phyloP scores from a whole-genome alignment of 495 filamentous ascomycete genomes.

The Neurospora sp. region DNA sequence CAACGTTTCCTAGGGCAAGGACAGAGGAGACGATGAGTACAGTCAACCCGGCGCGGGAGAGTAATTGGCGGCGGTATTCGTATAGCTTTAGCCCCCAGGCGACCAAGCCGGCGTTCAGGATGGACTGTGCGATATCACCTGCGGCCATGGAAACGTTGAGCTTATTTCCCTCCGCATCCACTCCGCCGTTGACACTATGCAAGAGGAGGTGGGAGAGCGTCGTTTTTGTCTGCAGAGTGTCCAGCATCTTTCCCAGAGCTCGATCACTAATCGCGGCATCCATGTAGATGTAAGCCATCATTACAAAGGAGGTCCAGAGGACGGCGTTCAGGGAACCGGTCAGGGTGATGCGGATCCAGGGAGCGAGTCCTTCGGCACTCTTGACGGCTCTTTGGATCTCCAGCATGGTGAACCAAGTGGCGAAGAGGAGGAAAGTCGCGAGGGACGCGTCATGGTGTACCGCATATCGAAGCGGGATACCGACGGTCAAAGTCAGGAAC shows the following conservation, averaged over 20 bases:
- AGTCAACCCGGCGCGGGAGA: constrained; percentile 27
- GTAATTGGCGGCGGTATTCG: constrained; percentile 30
- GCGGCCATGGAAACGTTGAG: constrained; percentile 20
- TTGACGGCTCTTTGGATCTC: constrained; percentile 28
- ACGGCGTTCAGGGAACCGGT: constrained; percentile 32
- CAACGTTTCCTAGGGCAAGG: constrained; percentile 24
- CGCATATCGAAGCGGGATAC: constrained; percentile 19
- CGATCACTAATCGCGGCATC: constrained; percentile 19
- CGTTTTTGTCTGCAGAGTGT: constrained; percentile 22
- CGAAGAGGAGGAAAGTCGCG: constrained; percentile 24
- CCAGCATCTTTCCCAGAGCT: constrained; percentile 17
- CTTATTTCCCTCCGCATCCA: background rate
- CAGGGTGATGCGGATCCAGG: constrained; percentile 17
- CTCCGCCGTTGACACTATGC: background rate
- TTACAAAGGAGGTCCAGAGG: constrained; percentile 29
- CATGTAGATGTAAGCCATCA: constrained; percentile 28
- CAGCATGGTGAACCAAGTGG: constrained; percentile 31
- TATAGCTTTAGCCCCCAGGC: constrained; percentile 39
- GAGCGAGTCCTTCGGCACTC: constrained; percentile 3
- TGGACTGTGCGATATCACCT: constrained; percentile 30
- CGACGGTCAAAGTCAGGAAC: constrained; percentile 13
- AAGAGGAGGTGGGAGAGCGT: constrained; percentile 25
- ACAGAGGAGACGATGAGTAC: constrained; percentile 23
- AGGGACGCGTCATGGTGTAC: constrained; percentile 18
- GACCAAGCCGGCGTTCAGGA: constrained; percentile 36